These are phyloP conservation scores for Aureobasidium sp. DNA, from an alignment of 2,329 filamentous ascomycete species.

Conservation along the genomic window DNA sequence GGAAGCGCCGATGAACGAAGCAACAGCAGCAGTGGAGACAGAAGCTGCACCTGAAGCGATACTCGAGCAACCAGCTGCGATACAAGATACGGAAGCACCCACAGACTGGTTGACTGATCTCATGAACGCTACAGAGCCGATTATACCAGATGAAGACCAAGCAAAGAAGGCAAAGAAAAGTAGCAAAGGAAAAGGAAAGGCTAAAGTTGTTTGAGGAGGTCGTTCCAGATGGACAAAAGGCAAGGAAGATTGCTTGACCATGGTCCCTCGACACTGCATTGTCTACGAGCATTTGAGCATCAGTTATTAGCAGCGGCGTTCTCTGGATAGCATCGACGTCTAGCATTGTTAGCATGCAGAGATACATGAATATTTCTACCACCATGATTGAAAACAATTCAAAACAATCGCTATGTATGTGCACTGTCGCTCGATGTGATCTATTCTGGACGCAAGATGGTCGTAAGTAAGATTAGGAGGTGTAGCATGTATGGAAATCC, in stretches of 20 bases:
- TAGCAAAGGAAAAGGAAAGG: not conserved
- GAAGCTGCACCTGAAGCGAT: not conserved
- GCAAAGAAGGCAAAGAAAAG: not conserved
- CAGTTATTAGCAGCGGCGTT: not conserved
- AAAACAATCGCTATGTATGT: not conserved
- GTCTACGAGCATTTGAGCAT: not conserved
- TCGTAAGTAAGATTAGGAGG: not conserved
- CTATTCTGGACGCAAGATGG: too few relatives aligned
- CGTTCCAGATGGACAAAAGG: too few relatives aligned
- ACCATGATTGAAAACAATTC: not conserved
- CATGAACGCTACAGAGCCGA: not conserved
- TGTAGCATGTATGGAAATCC: not conserved
- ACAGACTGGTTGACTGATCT: slow-evolving; percentile 7
- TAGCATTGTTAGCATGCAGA: not conserved
- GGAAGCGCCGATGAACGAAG: too few relatives aligned
- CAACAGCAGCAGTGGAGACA: not conserved
- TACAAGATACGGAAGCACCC: not conserved
- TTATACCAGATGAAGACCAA: not conserved
- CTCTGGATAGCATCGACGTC: not conserved
- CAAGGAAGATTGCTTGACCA: not conserved
- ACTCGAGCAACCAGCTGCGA: not conserved
- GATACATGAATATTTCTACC: not conserved
- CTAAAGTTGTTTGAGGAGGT: not conserved
- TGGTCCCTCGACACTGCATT: not conserved
- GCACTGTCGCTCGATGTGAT: not conserved